A percentile compares a stretch with the other conserved stretches of the same genome.
Evolutionary conservation across 768 basidiomycete genomes (phyloP).

Genomic region (Lentinus tigrinus): DNA sequence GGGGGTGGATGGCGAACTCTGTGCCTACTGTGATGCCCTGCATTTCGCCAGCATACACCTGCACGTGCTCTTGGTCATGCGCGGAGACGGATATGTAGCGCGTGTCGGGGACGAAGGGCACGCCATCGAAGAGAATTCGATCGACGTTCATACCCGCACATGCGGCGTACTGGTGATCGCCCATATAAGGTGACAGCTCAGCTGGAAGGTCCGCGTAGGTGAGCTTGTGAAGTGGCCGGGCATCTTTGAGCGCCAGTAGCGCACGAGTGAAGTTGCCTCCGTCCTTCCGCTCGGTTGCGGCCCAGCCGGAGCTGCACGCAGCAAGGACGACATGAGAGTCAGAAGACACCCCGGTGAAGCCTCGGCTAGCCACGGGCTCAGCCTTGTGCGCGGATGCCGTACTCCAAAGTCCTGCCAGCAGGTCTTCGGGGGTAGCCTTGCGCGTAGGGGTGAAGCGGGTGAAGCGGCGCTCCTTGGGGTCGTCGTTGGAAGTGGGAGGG

Average conservation of each 20-base stretch:
- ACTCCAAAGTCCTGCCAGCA: constrained; percentile 57
- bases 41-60: constrained; percentile 56
- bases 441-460: constrained; percentile 61
- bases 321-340: constrained; percentile 53
- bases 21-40: constrained; percentile 66
- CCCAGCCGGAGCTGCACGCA: constrained; percentile 54
- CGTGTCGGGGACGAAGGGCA: constrained; percentile 53
- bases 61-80: constrained; percentile 39
- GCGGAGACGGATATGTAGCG: constrained; percentile 44
- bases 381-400: constrained; percentile 44
- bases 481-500: constrained; percentile 36
- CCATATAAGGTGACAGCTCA: constrained; percentile 38
- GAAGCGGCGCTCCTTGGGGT: constrained; percentile 42
- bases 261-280: constrained; percentile 61
- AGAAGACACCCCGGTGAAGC: constrained; percentile 42
- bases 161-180: constrained; percentile 46
- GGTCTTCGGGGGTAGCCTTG: constrained; percentile 53
- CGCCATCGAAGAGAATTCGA: constrained; percentile 52
- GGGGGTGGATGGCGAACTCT: constrained; percentile 59
- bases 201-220: constrained; percentile 50
- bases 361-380: constrained; percentile 37
- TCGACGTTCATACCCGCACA: constrained; percentile 50
- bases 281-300: constrained; percentile 59
- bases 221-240: constrained; percentile 51
- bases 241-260: constrained; percentile 48